These are phyloP conservation scores for Biscogniauxia mediterranea DNA, from an alignment of 2,329 filamentous ascomycete species.

Conservation along the genomic window DNA sequence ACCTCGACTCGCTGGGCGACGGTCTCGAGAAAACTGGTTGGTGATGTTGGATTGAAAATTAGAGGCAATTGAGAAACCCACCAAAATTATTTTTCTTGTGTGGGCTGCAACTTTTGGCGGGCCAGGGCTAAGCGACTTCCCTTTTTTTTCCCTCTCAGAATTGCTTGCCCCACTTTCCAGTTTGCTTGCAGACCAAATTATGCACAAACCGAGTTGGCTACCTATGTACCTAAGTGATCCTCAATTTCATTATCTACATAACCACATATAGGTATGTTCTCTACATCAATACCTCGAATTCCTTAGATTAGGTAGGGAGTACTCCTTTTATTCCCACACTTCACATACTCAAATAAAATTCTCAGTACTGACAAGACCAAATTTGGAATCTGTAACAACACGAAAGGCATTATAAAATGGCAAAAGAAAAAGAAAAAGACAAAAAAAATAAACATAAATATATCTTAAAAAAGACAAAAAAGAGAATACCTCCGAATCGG, in stretches of 20 bases:
- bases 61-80: constrained; percentile 19
- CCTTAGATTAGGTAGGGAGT: no score
- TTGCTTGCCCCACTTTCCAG: constrained; percentile 5
- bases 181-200: background rate
- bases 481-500: constrained; percentile 26
- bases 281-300: no score
- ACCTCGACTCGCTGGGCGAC: constrained; percentile 31
- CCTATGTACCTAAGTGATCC: no score
- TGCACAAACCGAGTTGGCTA: background rate
- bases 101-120: constrained; percentile 24
- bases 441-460: background rate
- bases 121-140: constrained; percentile 28
- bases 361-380: no score
- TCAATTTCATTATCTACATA: no score
- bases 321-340: no score
- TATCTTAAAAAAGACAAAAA: background rate
- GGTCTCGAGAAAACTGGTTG: constrained; percentile 20
- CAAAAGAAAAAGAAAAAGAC: no score
- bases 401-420: no score
- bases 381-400: no score
- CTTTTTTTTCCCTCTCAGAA: constrained; percentile 8
- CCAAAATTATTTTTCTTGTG: constrained; percentile 31
- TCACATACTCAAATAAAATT: no score
- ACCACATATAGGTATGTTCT: no score
- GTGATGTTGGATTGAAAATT: constrained; percentile 14